phyloP scores from a whole-genome alignment of 2,329 filamentous ascomycete genomes.

The Nothopassalora personata region DNA sequence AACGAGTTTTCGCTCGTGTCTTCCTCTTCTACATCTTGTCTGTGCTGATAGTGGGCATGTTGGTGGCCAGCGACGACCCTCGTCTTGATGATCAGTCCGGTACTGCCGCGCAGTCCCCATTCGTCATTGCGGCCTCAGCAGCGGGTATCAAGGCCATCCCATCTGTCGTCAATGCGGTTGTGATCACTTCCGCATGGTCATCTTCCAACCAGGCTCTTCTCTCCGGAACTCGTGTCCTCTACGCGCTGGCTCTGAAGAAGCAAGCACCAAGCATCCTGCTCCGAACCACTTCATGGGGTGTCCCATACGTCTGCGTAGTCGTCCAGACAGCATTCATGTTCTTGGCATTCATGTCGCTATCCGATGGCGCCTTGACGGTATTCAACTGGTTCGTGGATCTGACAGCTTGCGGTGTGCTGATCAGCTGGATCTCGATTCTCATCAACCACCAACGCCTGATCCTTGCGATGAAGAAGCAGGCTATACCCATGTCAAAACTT shows the following conservation, averaged over 20 bases:
- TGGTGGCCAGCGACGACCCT: slow-evolving; percentile 37
- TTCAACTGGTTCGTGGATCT: slow-evolving; percentile 62
- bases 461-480: slow-evolving; percentile 24
- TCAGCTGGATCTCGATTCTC: slow-evolving; percentile 49
- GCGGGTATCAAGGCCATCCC: slow-evolving; percentile 56
- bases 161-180: slow-evolving; percentile 62
- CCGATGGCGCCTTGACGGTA: slow-evolving; percentile 52
- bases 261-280: slow-evolving; percentile 56
- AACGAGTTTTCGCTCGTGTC: slow-evolving; percentile 22
- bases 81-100: slow-evolving; percentile 27
- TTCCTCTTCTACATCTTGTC: slow-evolving; percentile 39
- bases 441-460: slow-evolving; percentile 25
- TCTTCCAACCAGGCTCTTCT: slow-evolving; percentile 52
- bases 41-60: slow-evolving; percentile 34
- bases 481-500: slow-evolving; percentile 19
- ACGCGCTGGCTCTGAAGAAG: slow-evolving; percentile 55
- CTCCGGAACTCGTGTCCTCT: slow-evolving; percentile 48
- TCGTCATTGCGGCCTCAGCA: slow-evolving; percentile 55
- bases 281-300: slow-evolving; percentile 30
- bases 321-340: slow-evolving; percentile 27
- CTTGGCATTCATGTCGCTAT: slow-evolving; percentile 26
- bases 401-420: slow-evolving; percentile 57
- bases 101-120: slow-evolving; percentile 44
- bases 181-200: slow-evolving; percentile 60
- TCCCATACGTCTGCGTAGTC: slow-evolving; percentile 24